phyloP scores from a whole-genome alignment of 805 yeast species.

The Spathaspora boniae region DNA sequence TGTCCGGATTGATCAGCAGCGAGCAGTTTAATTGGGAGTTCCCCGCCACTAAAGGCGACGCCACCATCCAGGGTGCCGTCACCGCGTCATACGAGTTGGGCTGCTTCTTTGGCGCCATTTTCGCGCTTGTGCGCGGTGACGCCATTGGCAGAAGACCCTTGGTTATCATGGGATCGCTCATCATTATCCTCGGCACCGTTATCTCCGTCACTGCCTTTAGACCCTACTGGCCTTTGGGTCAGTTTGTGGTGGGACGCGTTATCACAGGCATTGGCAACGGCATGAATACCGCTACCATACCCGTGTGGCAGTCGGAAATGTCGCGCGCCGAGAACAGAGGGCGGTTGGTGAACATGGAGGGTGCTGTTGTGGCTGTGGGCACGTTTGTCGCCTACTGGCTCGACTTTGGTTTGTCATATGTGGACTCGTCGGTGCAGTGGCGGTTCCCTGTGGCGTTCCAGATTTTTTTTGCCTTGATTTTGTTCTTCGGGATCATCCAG shows the following conservation, averaged over 20 bases:
- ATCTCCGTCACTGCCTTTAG: slow-evolving; percentile 35
- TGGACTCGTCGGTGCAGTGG: slow-evolving; percentile 42
- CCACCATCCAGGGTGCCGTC: slow-evolving; percentile 63
- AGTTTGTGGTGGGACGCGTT: slow-evolving; percentile 60
- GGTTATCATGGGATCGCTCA: slow-evolving; percentile 33
- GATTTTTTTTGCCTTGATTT: slow-evolving; percentile 50
- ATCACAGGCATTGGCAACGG: slow-evolving; percentile 45
- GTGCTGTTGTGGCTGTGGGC: slow-evolving; percentile 62
- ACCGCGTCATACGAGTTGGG: slow-evolving; percentile 70
- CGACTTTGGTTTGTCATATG: slow-evolving; percentile 63
- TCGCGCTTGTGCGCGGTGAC: slow-evolving; percentile 39
- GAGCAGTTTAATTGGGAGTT: slow-evolving; percentile 35
- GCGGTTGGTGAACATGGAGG: slow-evolving; percentile 39
- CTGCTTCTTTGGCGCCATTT: slow-evolving; percentile 44
- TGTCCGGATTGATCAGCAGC: slow-evolving; percentile 43
- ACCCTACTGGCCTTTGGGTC: slow-evolving; percentile 56
- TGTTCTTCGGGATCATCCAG: slow-evolving; percentile 39
- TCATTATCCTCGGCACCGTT: slow-evolving; percentile 40
- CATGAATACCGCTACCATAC: slow-evolving; percentile 41
- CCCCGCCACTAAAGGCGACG: slow-evolving; percentile 31
- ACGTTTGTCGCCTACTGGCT: slow-evolving; percentile 68
- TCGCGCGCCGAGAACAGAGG: slow-evolving; percentile 43
- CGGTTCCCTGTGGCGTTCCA: slow-evolving; percentile 55
- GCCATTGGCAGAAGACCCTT: slow-evolving; percentile 41
- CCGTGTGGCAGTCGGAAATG: slow-evolving; percentile 47